These are phyloP conservation scores for Auricularia auricula-judae DNA, from an alignment of 768 basidiomycete species.

Conservation along the genomic window DNA sequence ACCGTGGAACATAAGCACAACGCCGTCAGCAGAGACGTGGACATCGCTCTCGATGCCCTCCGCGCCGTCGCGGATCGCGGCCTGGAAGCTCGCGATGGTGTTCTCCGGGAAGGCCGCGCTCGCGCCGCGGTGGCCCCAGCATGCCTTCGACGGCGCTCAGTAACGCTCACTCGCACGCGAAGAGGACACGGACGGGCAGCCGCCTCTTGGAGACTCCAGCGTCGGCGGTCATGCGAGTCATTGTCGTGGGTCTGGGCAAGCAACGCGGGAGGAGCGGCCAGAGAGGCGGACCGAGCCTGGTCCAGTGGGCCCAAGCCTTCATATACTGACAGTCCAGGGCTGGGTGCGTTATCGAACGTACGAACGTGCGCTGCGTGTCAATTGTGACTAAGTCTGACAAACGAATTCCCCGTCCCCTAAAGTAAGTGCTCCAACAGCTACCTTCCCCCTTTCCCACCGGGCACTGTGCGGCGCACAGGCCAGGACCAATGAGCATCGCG, in stretches of 20 bases:
- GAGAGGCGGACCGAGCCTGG: too few species aligned
- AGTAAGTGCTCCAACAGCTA: too few species aligned
- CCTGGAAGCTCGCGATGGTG: conserved; percentile 89
- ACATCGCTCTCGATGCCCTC: conserved; percentile 98
- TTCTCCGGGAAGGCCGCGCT: conserved; percentile 86
- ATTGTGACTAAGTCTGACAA: too few species aligned
- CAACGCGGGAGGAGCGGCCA: too few species aligned
- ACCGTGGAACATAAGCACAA: conserved; percentile 95
- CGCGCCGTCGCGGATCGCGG: conserved; percentile 88
- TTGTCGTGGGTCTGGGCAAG: neutral
- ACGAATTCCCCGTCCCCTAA: too few species aligned
- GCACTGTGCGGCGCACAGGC: too few species aligned
- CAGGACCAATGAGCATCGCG: too few species aligned
- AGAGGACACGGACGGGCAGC: neutral
- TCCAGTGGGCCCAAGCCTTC: too few species aligned
- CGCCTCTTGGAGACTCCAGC: neutral
- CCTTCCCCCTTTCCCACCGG: too few species aligned
- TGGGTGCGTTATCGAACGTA: too few species aligned
- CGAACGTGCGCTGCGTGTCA: too few species aligned
- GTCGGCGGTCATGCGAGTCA: neutral
- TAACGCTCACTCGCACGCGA: neutral
- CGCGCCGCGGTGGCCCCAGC: conserved; percentile 73
- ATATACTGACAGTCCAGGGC: too few species aligned
- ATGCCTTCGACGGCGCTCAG: conserved; percentile 31
- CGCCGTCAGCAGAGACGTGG: conserved; percentile 79